Evolutionary conservation across 2,329 filamentous ascomycete genomes (phyloP), one percentile per base, ranked within the genome.

Genomic region (Aquanectria penicillioides): DNA sequence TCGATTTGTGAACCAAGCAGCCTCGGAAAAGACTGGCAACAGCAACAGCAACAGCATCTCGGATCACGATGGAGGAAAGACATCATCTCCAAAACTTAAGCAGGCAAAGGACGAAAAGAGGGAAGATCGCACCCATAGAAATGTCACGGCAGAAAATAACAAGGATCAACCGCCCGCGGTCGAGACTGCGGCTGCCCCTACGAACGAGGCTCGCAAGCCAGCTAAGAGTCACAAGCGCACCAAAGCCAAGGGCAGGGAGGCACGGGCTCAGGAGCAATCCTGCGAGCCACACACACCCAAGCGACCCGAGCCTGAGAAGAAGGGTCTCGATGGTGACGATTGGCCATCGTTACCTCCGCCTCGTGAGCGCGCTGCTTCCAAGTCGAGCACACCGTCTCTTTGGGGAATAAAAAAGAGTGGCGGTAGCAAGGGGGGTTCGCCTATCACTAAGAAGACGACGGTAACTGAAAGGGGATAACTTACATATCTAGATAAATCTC

Each of bases 331-430:
- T 48, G 64, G 53, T 8, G 62, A 70, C 1, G 65, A 72, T 12
- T 74, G 70, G 67, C 69, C 69, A 17, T 69, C 60, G 6, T 51
- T 72, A 31, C 66, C 66, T 22, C 58, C 52, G 29, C 65, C 69
- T 41, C 67, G 68, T 13, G 66, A 69, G n/a, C 64, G 67, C 8
- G 69, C 69, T 4, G 41, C 34, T 12, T 63, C 68, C 25, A 67
- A 66, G 40, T 23, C 67, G 6, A 57, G 63, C 18, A 60, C 68
- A 40, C 59, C 66, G 11, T 61, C 57, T 9, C 36, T 66, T 20
- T 70, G 68, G 68, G 58, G 53, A 25, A 33, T 36, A 31, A 65
- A 57, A 34, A 67, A 65, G 48, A 25, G 37, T 25, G 43, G 23
- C 3, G 37, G 38, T 20, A 48, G 47, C 8, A 52, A 61, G 25